Conservation (phyloP, 148 eudicot species). For the Cornus florida region DNA sequence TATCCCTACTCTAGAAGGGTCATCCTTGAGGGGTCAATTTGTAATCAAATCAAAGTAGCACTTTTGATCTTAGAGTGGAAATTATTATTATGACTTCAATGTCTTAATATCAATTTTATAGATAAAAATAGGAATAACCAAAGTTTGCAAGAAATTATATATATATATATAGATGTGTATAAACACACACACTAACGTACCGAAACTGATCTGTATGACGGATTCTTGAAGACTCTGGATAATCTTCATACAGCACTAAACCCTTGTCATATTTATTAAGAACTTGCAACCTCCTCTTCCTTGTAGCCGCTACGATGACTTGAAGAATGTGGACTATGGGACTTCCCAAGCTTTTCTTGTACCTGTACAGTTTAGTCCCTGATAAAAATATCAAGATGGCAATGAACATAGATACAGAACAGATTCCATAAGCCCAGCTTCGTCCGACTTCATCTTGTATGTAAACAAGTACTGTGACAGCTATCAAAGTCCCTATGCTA, state of each 20-base stretch:
- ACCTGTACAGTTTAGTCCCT: constrained; percentile 65
- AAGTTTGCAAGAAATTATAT: too few relatives aligned
- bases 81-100: too few relatives aligned
- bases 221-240: constrained; percentile 54
- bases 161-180: too few relatives aligned
- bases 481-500: constrained; percentile 69
- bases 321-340: constrained; percentile 76
- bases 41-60: too few relatives aligned
- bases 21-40: too few relatives aligned
- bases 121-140: too few relatives aligned
- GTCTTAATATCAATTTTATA: too few relatives aligned
- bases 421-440: constrained; percentile 79
- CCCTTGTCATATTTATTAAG: constrained; percentile 40
- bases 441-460: constrained; percentile 80
- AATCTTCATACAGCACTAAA: constrained; percentile 54
- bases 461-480: constrained; percentile 85
- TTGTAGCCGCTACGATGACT: constrained; percentile 60
- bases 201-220: constrained; percentile 65
- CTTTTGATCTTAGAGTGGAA: too few relatives aligned
- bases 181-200: constrained; percentile 34
- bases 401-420: constrained; percentile 59
- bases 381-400: constrained; percentile 57
- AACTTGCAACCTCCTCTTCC: constrained; percentile 50
- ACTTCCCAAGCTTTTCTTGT: constrained; percentile 71
- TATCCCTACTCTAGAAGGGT: too few relatives aligned